Evolutionary conservation across 106 monocot species (phyloP).

Genomic region (Acanthochlamys bracteata): DNA sequence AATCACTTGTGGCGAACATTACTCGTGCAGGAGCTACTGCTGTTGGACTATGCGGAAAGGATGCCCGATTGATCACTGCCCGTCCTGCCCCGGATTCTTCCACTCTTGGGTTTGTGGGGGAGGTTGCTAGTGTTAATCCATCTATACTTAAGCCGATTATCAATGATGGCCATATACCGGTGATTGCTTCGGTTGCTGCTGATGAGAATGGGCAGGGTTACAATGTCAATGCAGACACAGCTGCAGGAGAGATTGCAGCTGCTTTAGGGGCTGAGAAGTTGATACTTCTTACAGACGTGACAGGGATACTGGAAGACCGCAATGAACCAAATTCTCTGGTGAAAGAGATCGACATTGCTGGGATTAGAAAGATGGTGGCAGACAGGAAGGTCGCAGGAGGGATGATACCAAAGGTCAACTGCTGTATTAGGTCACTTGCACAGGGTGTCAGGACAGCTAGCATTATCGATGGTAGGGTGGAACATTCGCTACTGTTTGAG

Average conservation of each 20-base stretch:
- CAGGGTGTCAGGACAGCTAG: conserved; percentile 88
- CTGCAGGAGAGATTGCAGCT: conserved; percentile 83
- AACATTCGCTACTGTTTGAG: conserved; percentile 81
- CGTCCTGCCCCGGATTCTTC: conserved; percentile 54
- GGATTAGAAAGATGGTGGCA: conserved; percentile 63
- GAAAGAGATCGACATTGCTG: conserved; percentile 60
- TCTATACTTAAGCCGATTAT: conserved; percentile 53
- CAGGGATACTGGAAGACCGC: conserved; percentile 62
- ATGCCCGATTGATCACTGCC: conserved; percentile 70
- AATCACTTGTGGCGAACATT: conserved; percentile 75
- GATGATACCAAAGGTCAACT: conserved; percentile 94
- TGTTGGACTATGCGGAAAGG: conserved; percentile 82
- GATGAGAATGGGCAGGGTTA: conserved; percentile 63
- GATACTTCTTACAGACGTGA: conserved; percentile 79
- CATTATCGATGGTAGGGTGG: conserved; percentile 79
- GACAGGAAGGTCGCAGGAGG: conserved; percentile 85
- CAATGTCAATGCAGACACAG: conserved; percentile 88
- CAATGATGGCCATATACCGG: conserved; percentile 57
- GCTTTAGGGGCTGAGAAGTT: conserved; percentile 86
- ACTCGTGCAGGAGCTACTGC: conserved; percentile 71
- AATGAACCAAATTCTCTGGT: conserved; percentile 63
- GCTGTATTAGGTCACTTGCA: conserved; percentile 69
- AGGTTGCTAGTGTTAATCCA: conserved; percentile 62
- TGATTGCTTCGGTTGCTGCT: conserved; percentile 84
- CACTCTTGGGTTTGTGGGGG: conserved; percentile 83